phyloP scores from a whole-genome alignment of 257 asterid genomes.

The Ballota nigra region DNA sequence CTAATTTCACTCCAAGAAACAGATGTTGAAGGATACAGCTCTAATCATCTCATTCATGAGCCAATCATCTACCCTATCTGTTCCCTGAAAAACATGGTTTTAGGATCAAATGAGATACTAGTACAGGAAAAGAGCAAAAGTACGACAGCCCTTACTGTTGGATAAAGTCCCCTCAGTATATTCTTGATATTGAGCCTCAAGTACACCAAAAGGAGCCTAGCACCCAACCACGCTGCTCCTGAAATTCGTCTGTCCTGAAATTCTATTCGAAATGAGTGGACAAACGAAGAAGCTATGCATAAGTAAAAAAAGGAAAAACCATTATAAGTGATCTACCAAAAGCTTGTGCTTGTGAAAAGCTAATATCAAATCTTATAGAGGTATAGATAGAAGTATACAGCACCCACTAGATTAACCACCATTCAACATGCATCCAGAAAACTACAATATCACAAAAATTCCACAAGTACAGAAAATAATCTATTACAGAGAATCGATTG shows the following conservation, averaged over 20 bases:
- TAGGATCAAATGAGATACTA: constrained; percentile 17
- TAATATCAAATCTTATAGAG: constrained; percentile 4
- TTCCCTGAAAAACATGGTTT: constrained; percentile 46
- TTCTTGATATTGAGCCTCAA: constrained; percentile 64
- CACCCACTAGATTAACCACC: constrained; percentile 9
- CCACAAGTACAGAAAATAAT: not conserved
- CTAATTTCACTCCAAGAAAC: not conserved
- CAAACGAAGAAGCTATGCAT: not conserved
- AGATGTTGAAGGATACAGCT: constrained; percentile 74
- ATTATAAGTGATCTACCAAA: not conserved
- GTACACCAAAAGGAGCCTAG: constrained; percentile 64
- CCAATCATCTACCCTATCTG: constrained; percentile 66
- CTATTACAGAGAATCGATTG: not conserved
- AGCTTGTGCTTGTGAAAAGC: constrained; percentile 8
- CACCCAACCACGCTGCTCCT: constrained; percentile 77
- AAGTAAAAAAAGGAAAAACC: not conserved
- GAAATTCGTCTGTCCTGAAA: constrained; percentile 70
- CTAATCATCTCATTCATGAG: constrained; percentile 76
- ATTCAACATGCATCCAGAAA: constrained; percentile 15
- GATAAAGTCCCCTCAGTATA: constrained; percentile 63
- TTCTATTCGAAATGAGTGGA: constrained; percentile 5
- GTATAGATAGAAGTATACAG: not conserved
- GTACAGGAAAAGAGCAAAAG: constrained; percentile 9
- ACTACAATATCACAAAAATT: not conserved
- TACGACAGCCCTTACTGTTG: constrained; percentile 55